phyloP scores from a whole-genome alignment of 345 rosid species.

The Microcos paniculata region DNA sequence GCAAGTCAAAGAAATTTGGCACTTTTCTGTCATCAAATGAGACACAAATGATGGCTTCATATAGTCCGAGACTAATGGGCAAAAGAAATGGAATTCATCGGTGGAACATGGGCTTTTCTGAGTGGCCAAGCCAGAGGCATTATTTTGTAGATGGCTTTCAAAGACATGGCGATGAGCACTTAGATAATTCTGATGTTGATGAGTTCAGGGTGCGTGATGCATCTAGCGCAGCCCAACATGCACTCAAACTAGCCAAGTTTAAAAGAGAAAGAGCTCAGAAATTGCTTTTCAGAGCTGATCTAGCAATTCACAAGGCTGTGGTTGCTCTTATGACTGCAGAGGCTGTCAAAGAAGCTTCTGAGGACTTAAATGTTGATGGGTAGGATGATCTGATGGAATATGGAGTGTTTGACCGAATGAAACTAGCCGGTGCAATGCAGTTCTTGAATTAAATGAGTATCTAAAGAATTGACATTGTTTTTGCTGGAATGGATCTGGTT shows the following conservation, averaged over 20 bases:
- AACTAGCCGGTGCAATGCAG: conserved; percentile 18
- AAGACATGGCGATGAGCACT: conserved; percentile 38
- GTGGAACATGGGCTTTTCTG: conserved; percentile 51
- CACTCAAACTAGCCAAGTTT: conserved; percentile 58
- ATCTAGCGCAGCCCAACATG: conserved; percentile 73
- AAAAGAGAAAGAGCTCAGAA: conserved; percentile 86
- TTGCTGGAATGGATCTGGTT: conserved; percentile 24
- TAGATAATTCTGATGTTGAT: conserved; percentile 56
- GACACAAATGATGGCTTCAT: conserved; percentile 29
- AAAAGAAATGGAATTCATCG: conserved; percentile 44
- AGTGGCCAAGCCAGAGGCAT: conserved; percentile 49
- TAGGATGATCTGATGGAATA: conserved; percentile 22
- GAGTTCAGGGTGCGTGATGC: conserved; percentile 74
- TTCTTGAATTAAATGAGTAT: conserved; percentile 15
- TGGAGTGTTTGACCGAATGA: conserved; percentile 21
- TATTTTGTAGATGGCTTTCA: conserved; percentile 34
- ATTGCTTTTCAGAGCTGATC: conserved; percentile 72
- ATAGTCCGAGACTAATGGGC: conserved; percentile 38
- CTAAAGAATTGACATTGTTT: conserved; percentile 5
- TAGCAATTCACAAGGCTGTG: conserved; percentile 89
- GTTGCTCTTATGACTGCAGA: conserved; percentile 86
- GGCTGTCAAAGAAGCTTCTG: conserved; percentile 63
- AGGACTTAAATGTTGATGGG: conserved; percentile 43
- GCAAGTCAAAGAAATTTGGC: conserved; percentile 47
- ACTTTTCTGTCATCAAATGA: conserved; percentile 28